Conservation (phyloP, 148 eudicot genomes). For the Rhododendron kiyosumense region DNA sequence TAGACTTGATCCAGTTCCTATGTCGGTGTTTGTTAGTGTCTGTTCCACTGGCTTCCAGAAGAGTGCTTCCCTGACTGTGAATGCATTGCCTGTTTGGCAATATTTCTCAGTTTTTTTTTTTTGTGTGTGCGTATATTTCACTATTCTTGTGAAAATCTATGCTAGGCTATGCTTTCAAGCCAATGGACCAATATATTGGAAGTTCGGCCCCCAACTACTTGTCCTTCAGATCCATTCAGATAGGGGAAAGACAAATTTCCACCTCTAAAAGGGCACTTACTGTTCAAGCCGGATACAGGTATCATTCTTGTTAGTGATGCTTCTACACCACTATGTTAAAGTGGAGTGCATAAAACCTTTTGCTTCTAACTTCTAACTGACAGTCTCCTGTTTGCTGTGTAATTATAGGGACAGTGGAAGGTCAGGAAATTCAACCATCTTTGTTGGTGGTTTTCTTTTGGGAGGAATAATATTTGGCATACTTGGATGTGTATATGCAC, state of each 20-base stretch:
- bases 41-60: not conserved
- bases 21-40: not conserved
- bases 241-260: slow-evolving; percentile 19
- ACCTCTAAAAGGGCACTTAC: slow-evolving; percentile 35
- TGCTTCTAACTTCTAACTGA: not conserved
- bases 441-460: slow-evolving; percentile 75
- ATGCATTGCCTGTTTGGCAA: not conserved
- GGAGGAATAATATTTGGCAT: slow-evolving; percentile 87
- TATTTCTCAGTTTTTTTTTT: not conserved
- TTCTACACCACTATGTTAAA: not conserved
- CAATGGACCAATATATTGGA: slow-evolving; percentile 32
- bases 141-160: slow-evolving; percentile 9
- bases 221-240: slow-evolving; percentile 31
- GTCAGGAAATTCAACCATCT: slow-evolving; percentile 47
- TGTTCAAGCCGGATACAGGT: slow-evolving; percentile 74
- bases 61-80: not conserved
- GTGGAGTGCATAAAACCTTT: not conserved
- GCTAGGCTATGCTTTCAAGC: slow-evolving; percentile 41
- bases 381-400: slow-evolving; percentile 6
- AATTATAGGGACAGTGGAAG: slow-evolving; percentile 60
- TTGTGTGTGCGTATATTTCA: not conserved
- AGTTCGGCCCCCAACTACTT: slow-evolving; percentile 38
- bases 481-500: slow-evolving; percentile 74
- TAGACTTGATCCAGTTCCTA: not conserved
- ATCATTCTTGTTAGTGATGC: slow-evolving; percentile 7